A percentile compares a stretch with the other conserved stretches of the same genome.
phyloP scores from a whole-genome alignment of 495 filamentous ascomycete species.

The Daldinia grandis region DNA sequence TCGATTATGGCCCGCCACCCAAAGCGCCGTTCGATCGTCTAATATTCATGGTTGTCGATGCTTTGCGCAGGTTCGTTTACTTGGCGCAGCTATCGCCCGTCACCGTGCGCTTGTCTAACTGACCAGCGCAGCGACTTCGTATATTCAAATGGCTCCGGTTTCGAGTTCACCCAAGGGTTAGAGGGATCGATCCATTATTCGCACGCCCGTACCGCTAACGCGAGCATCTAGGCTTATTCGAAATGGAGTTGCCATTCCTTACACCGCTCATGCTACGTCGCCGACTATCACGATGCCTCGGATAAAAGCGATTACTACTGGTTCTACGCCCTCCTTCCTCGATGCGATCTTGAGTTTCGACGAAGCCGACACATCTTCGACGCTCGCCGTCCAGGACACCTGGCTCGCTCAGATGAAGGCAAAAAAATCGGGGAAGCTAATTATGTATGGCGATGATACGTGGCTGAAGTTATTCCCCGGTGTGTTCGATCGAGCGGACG shows the following conservation, averaged over 20 bases:
- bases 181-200: conserved; percentile 16
- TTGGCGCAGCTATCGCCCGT: conserved; percentile 3
- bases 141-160: conserved; percentile 80
- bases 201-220: conserved; percentile 29
- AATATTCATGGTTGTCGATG: conserved; percentile 98
- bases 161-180: conserved; percentile 88
- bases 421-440: conserved; percentile 71
- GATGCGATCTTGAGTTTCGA: conserved; percentile 97
- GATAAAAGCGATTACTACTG: conserved; percentile 96
- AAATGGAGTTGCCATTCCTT: conserved; percentile 83
- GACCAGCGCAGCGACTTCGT: conserved; percentile 83
- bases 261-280: conserved; percentile 93
- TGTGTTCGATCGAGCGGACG: conserved; percentile 84
- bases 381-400: conserved; percentile 85
- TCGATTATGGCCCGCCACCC: conserved; percentile 58
- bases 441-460: conserved; percentile 98
- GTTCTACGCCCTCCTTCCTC: conserved; percentile 94
- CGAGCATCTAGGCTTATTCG: conserved; percentile 74
- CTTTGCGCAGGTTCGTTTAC: conserved; percentile 76
- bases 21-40: conserved; percentile 83
- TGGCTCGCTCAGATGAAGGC: conserved; percentile 93
- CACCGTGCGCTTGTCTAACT: conserved; percentile 13
- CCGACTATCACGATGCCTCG: conserved; percentile 99
- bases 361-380: conserved; percentile 89
- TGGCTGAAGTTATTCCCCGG: conserved; percentile 97